phyloP scores from a whole-genome alignment of 2,329 filamentous ascomycete genomes.

The Knoxdaviesia proteae region DNA sequence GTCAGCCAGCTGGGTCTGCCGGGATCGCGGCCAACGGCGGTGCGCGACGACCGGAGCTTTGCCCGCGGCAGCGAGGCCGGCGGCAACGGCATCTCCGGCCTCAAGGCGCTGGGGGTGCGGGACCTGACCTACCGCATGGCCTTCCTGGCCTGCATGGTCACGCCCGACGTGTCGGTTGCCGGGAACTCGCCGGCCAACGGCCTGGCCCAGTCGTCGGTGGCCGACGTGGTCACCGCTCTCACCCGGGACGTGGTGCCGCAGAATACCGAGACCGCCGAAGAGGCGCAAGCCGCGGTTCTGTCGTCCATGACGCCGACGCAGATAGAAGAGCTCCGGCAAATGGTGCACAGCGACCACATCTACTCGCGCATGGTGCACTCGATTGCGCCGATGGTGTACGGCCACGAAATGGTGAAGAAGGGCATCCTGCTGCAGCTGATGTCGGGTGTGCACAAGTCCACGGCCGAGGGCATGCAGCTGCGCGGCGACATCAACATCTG shows the following conservation, averaged over 20 bases:
- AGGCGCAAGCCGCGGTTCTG: slow-evolving; percentile 72
- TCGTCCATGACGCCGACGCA: slow-evolving; percentile 69
- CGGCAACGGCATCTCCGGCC: slow-evolving; percentile 64
- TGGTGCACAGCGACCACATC: slow-evolving; percentile 92
- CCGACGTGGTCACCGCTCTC: slow-evolving; percentile 68
- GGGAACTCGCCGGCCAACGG: slow-evolving; percentile 44
- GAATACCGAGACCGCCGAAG: slow-evolving; percentile 38
- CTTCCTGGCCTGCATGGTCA: slow-evolving; percentile 95
- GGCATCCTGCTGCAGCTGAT: slow-evolving; percentile 83
- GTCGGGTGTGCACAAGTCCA: slow-evolving; percentile 85
- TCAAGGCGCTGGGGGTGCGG: slow-evolving; percentile 83
- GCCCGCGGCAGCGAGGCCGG: slow-evolving; percentile 59
- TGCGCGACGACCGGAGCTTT: slow-evolving; percentile 60
- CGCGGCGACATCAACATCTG: slow-evolving; percentile 98
- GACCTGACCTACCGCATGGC: slow-evolving; percentile 89
- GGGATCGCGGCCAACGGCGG: slow-evolving; percentile 61
- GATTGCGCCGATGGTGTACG: slow-evolving; percentile 90
- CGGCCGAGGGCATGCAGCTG: slow-evolving; percentile 82
- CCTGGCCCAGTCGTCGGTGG: slow-evolving; percentile 36
- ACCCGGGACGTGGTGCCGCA: slow-evolving; percentile 33
- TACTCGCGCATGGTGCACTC: slow-evolving; percentile 85
- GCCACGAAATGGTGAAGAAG: slow-evolving; percentile 95
- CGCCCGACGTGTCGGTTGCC: slow-evolving; percentile 63
- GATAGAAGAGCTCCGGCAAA: slow-evolving; percentile 74
- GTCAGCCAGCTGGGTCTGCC: slow-evolving; percentile 87